Base-by-base conservation (phyloP, 1,284 basidiomycete genomes). In the Tilletia caries region DNA sequence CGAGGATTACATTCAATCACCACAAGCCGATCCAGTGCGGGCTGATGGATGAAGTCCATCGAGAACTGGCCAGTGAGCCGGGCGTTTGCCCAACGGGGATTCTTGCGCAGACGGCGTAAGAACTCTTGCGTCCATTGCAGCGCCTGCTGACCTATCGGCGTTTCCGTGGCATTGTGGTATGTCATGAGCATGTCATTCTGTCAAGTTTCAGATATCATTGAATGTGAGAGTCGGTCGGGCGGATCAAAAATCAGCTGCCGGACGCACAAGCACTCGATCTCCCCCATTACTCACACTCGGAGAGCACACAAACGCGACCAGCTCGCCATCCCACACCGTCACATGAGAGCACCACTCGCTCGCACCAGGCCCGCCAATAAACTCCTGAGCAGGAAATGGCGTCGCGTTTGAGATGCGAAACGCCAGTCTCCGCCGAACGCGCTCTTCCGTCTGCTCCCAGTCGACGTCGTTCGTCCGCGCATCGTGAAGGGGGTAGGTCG, bases 171-270 rank as follows among this genome's bases (percentile, higher is more conserved):
- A 66, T 83, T 78, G 66, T 83, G 81, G 72, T 86, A 86, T 0
- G 84, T 84, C 85, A 85, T 85, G 64, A 86, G 77, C 84, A 86
- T 85, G 74, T 85, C 84, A 75, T 84, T 85, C 71, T 72, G 64
- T 32, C 13, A 32, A 41, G 6, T 12, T 25, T n/a, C n/a, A n/a
- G n/a, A n/a, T n/a, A n/a, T n/a, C n/a, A n/a, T n/a, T n/a, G n/a
- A n/a, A n/a, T n/a, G n/a, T n/a, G n/a, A n/a, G n/a, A n/a, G n/a
- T n/a, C n/a, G n/a, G n/a, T n/a, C n/a, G n/a, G n/a, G n/a, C n/a
- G n/a, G n/a, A n/a, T n/a, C n/a, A n/a, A n/a, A 18, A n/a, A n/a
- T n/a, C n/a, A n/a, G n/a, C n/a, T n/a, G n/a, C n/a, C n/a, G n/a
- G n/a, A n/a, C n/a, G n/a, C n/a, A n/a, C n/a, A n/a, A n/a, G n/a